These are phyloP conservation scores for Cordyceps farinosa DNA, from an alignment of 2,329 filamentous ascomycete genomes.

Conservation along the genomic window DNA sequence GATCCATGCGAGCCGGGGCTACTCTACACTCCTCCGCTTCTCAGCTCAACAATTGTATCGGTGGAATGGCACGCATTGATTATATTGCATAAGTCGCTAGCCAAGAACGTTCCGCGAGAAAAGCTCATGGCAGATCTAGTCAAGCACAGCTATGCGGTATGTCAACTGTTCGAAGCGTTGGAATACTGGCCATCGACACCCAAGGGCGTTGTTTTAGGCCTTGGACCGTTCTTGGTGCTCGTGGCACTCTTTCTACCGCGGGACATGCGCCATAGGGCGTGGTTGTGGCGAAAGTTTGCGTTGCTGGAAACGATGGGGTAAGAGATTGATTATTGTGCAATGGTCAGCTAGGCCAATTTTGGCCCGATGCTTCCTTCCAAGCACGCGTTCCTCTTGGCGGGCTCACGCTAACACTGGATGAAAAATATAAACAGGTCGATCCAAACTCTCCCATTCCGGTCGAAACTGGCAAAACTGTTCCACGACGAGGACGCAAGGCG, in stretches of 20 bases:
- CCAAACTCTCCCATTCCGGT: conserved; percentile 70
- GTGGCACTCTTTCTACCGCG: conserved; percentile 75
- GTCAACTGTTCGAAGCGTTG: conserved; percentile 76
- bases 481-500: conserved; percentile 64
- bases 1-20: conserved; percentile 66
- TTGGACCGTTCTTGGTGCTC: conserved; percentile 74
- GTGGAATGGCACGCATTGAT: conserved; percentile 77
- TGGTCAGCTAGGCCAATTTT: conserved; percentile 1
- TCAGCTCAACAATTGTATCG: conserved; percentile 68
- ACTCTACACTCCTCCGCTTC: conserved; percentile 69
- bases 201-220: conserved; percentile 65
- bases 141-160: conserved; percentile 63
- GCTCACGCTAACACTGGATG: background rate
- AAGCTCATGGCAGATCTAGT: conserved; percentile 52
- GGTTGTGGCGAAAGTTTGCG: conserved; percentile 77
- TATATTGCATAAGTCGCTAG: conserved; percentile 77
- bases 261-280: conserved; percentile 68
- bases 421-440: conserved; percentile 62
- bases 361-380: background rate
- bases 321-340: conserved; percentile 29
- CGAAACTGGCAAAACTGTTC: conserved; percentile 73
- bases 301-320: conserved; percentile 76
- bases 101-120: conserved; percentile 53
- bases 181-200: conserved; percentile 68
- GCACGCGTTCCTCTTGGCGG: background rate